These are phyloP conservation scores for Hippophae tibetana DNA, from an alignment of 306 rosid genomes.

Conservation along the genomic window DNA sequence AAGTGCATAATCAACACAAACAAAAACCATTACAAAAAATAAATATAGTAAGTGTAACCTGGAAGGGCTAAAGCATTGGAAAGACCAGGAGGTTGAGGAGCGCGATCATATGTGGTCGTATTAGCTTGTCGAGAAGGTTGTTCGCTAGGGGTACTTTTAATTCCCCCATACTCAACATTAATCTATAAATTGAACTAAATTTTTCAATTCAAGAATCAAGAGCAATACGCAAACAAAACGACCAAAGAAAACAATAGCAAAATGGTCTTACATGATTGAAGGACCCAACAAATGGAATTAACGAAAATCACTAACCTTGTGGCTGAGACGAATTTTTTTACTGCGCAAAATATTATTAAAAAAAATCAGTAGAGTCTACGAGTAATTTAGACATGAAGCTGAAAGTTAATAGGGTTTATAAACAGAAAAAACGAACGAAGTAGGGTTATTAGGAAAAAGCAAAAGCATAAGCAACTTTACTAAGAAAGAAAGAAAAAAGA, in stretches of 20 bases:
- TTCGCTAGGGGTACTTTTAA: slow-evolving; percentile 20
- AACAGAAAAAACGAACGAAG: no score
- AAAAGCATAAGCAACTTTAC: no score
- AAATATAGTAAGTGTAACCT: slow-evolving; percentile 29
- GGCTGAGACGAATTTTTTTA: slow-evolving; percentile 54
- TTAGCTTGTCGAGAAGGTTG: slow-evolving; percentile 39
- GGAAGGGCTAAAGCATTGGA: slow-evolving; percentile 68
- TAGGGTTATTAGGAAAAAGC: no score
- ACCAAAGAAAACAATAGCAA: background rate
- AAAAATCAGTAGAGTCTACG: background rate
- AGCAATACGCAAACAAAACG: background rate
- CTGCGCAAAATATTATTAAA: slow-evolving; percentile 23
- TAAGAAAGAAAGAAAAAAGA: background rate
- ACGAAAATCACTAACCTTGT: slow-evolving; percentile 57
- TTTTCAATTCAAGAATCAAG: slow-evolving; percentile 10
- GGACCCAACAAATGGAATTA: background rate
- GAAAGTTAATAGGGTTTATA: no score
- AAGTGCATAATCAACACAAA: no score
- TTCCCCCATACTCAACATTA: slow-evolving; percentile 61
- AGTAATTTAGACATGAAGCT: background rate
- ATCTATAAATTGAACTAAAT: slow-evolving; percentile 30
- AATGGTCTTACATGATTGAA: background rate
- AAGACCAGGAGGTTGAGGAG: slow-evolving; percentile 39
- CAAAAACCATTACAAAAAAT: no score
- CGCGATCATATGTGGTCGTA: slow-evolving; percentile 21